Percentiles rank a stretch among this genome's conserved stretches.
These are phyloP conservation scores for Scheffersomyces amazonensis DNA, from an alignment of 805 yeast species.

Conservation along the genomic window DNA sequence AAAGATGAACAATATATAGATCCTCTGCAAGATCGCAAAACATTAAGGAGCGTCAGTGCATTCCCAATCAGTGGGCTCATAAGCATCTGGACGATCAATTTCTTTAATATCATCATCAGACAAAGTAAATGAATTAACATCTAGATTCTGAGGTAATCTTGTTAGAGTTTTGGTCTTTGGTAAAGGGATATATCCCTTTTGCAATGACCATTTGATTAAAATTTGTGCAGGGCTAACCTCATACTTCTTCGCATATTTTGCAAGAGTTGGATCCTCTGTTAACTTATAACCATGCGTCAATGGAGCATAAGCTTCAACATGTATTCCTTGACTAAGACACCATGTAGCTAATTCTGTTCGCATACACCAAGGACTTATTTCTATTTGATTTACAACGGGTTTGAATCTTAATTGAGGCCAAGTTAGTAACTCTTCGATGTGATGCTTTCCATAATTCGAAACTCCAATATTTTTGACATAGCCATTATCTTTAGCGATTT, in stretches of 20 bases:
- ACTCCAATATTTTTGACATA: constrained; percentile 56
- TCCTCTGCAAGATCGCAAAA: too few relatives aligned
- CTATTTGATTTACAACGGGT: constrained; percentile 52
- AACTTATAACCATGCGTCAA: constrained; percentile 36
- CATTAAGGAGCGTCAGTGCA: constrained; percentile 55
- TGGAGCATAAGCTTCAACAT: constrained; percentile 37
- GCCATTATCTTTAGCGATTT: constrained; percentile 53
- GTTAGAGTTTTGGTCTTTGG: constrained; percentile 27
- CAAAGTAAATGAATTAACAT: constrained; percentile 23
- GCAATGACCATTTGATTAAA: constrained; percentile 47
- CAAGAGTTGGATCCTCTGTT: constrained; percentile 15
- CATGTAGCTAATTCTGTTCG: constrained; percentile 33
- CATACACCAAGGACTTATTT: constrained; percentile 49
- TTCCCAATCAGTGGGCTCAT: constrained; percentile 79
- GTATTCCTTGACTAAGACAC: constrained; percentile 22
- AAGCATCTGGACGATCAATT: constrained; percentile 37
- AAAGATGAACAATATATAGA: too few relatives aligned
- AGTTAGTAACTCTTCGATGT: constrained; percentile 49
- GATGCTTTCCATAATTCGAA: constrained; percentile 58
- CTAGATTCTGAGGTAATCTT: constrained; percentile 21
- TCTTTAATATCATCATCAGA: constrained; percentile 19
- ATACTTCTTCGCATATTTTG: constrained; percentile 30
- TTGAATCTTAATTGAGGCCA: constrained; percentile 41
- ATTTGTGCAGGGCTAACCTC: constrained; percentile 43
- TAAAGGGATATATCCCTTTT: constrained; percentile 41